These are phyloP conservation scores for Dothideomycetes sp. DNA, from an alignment of 2,329 filamentous ascomycete genomes.

Conservation along the genomic window DNA sequence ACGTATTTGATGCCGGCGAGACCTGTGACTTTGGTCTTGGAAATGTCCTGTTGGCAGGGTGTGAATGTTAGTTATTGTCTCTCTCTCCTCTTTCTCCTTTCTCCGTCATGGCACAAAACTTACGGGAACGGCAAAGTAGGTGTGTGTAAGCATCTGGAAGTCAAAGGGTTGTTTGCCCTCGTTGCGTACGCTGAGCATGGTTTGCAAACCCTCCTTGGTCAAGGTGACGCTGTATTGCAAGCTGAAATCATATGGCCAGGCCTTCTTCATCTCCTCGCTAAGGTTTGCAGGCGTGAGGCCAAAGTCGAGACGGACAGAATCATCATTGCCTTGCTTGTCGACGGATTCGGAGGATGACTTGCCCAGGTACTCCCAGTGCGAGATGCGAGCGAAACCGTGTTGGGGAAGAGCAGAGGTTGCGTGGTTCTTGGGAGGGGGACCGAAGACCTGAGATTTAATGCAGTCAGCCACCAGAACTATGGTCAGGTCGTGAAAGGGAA, in stretches of 20 bases:
- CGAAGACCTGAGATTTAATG: constrained; percentile 60
- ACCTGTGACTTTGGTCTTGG: constrained; percentile 60
- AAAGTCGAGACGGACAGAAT: constrained; percentile 88
- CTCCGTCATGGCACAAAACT: constrained; percentile 24
- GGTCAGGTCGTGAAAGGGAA: not conserved
- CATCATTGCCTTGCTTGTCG: constrained; percentile 40
- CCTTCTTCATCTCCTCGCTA: constrained; percentile 54
- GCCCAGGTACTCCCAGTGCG: constrained; percentile 87
- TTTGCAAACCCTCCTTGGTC: constrained; percentile 63
- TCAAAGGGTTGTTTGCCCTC: constrained; percentile 76
- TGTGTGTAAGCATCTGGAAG: constrained; percentile 85
- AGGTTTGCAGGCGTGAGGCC: constrained; percentile 70
- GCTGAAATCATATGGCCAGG: constrained; percentile 82
- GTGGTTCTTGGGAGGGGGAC: constrained; percentile 65
- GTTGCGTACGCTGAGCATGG: constrained; percentile 79
- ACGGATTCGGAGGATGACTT: constrained; percentile 63
- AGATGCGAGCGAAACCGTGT: constrained; percentile 88
- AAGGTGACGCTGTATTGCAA: constrained; percentile 90
- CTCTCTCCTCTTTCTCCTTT: too few species aligned
- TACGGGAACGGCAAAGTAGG: constrained; percentile 76
- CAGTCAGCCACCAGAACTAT: not conserved
- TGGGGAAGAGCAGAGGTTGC: constrained; percentile 75
- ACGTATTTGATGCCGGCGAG: constrained; percentile 67
- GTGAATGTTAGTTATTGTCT: too few species aligned
- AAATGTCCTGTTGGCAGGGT: constrained; percentile 57